These are phyloP conservation scores for Coccomyxa subellipsoidea DNA, from an alignment of 163 green algal species.

Conservation along the genomic window DNA sequence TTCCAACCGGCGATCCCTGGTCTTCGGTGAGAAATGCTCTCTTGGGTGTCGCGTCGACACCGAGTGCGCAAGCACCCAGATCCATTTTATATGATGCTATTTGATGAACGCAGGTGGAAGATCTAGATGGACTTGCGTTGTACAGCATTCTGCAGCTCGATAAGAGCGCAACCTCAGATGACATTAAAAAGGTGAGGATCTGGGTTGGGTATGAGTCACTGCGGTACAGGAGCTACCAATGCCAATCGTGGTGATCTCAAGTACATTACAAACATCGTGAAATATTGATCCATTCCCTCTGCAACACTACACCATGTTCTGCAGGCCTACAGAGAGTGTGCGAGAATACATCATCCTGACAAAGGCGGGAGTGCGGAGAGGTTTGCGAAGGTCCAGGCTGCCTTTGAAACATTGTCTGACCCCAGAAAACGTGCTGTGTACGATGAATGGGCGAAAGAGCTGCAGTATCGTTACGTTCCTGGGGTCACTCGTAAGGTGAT, in stretches of 20 bases:
- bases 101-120: constrained; percentile 39
- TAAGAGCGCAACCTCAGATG: constrained; percentile 14
- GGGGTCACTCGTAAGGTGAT: neutral
- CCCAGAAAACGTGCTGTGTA: constrained; percentile 57
- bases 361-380: constrained; percentile 61
- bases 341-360: constrained; percentile 69
- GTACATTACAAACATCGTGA: too few relatives aligned
- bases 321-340: constrained; percentile 64
- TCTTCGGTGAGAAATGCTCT: too few relatives aligned
- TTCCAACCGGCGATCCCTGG: too few relatives aligned
- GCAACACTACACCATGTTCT: neutral
- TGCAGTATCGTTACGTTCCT: constrained; percentile 56
- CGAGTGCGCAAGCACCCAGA: too few relatives aligned
- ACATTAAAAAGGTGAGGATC: constrained; percentile 42
- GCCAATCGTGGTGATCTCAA: too few relatives aligned
- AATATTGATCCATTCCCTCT: too few relatives aligned
- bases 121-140: constrained; percentile 47
- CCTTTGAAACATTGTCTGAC: constrained; percentile 69
- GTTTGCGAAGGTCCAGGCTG: constrained; percentile 62
- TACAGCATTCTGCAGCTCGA: constrained; percentile 40
- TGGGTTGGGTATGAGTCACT: neutral
- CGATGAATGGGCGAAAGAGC: constrained; percentile 60
- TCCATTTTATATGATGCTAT: neutral
- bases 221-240: neutral
- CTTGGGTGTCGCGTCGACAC: too few relatives aligned